phyloP scores from a whole-genome alignment of 2,329 filamentous ascomycete species.

The Penicillium paneum region DNA sequence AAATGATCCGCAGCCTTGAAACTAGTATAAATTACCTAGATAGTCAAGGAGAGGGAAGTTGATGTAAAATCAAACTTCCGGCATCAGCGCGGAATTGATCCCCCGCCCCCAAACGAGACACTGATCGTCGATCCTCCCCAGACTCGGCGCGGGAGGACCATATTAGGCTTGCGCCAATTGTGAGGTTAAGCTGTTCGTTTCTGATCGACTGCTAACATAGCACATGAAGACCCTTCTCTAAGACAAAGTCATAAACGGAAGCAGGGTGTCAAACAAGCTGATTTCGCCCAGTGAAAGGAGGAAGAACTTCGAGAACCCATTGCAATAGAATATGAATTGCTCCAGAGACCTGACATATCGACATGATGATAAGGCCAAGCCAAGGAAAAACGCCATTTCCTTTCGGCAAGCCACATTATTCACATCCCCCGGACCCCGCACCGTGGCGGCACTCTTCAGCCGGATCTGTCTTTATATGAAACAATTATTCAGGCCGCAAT shows the following conservation, averaged over 20 bases:
- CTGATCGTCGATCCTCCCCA: conserved; percentile 9
- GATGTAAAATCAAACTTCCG: background rate
- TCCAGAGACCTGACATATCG: background rate
- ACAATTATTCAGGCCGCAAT: background rate
- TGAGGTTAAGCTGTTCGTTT: background rate
- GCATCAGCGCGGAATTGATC: conserved; percentile 7
- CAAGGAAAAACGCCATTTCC: no score
- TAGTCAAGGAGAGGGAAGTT: background rate
- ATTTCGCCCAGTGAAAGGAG: background rate
- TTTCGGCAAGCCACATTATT: background rate
- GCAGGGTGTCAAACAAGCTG: background rate
- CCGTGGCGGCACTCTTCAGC: background rate
- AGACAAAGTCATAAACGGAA: background rate
- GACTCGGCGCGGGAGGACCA: background rate
- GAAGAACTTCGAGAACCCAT: no score
- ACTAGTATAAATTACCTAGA: background rate
- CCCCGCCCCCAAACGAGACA: conserved; percentile 15
- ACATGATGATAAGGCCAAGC: background rate
- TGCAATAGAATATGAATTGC: no score
- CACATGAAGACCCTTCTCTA: background rate
- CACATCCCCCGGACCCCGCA: background rate
- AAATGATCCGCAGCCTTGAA: background rate
- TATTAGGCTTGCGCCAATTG: background rate
- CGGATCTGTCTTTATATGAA: background rate
- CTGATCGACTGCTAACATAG: background rate